Evolutionary conservation across 345 rosid genomes (phyloP).

Genomic region (Aquilaria yunnanensis): DNA sequence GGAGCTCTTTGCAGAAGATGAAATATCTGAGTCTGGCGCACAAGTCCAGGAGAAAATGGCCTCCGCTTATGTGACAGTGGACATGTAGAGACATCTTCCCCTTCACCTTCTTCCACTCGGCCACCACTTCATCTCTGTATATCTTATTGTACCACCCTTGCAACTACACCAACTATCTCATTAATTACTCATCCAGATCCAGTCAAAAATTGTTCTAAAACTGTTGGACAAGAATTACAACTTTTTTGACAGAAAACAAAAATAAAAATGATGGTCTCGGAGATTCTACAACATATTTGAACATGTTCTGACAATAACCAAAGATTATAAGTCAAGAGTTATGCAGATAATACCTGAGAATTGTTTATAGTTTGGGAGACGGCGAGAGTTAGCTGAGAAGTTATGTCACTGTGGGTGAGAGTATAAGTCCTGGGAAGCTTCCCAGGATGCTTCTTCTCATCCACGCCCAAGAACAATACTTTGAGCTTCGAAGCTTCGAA

Average conservation of each 20-base stretch:
- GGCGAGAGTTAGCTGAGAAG: constrained; percentile 81
- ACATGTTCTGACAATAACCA: neutral
- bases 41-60: constrained; percentile 70
- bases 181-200: neutral
- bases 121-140: constrained; percentile 95
- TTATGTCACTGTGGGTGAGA: constrained; percentile 85
- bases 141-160: constrained; percentile 87
- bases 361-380: constrained; percentile 87
- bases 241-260: neutral
- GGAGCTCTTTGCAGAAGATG: constrained; percentile 85
- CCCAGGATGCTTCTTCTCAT: constrained; percentile 87
- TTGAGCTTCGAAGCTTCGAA: constrained; percentile 93
- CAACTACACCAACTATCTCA: constrained; percentile 43
- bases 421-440: constrained; percentile 90
- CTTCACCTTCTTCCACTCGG: constrained; percentile 95
- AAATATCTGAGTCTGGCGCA: constrained; percentile 64
- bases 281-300: neutral
- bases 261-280: neutral
- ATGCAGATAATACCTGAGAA: constrained; percentile 52
- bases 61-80: constrained; percentile 98
- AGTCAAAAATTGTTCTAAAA: neutral
- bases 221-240: neutral
- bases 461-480: constrained; percentile 81
- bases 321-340: too few relatives aligned
- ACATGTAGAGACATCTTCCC: constrained; percentile 94